Evolutionary conservation across 225 moss, liverwort and hornwort species (phyloP), one percentile per base, ranked within the genome.

Genomic region (Physcomitrellopsis africana): DNA sequence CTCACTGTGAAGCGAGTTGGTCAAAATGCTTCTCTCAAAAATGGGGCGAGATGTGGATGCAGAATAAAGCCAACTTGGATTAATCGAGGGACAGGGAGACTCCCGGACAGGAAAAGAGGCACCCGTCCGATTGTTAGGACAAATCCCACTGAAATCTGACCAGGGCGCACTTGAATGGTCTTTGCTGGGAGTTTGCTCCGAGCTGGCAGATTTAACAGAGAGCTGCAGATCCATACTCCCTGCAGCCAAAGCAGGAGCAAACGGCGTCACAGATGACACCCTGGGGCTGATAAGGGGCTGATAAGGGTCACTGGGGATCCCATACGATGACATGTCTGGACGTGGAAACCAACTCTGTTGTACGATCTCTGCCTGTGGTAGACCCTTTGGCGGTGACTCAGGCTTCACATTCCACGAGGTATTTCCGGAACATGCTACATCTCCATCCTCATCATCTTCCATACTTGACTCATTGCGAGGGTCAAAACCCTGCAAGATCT

Each of bases 1-100:
- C 65, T 79, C 77, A 74, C 77, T 84, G 87, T 77, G 76, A 67
- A 71, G 60, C 79, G 77, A 77, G 80, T 80, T 77, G 80, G 54
- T 84, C 81, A 84, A 56, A 11, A 70, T 49, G 60, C 76, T 20
- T 60, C 77, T 74, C 59, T 77, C 83, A 12, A 45, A 69, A 23
- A 45, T 75, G 8, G 81, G 76, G 37, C 76, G 81, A 72, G 79
- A 76, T 27, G 84, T 69, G 46, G 76, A 74, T 66, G 63, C 70
- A 45, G 44, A 76, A 46, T 73, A 72, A 16, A 85, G 59, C 88
- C 88, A 88, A 27, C 72, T 80, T 3, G 84, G 84, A 3, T 80
- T 51, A 47, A 60, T 72, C 18, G 75, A 32, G 17, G 84, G 76
- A 62, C 65, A 75, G 11, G 85, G 75, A 43, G 87, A 82, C 55